Percentiles rank a stretch among this genome's conserved stretches.
phyloP scores from a whole-genome alignment of 2,329 filamentous ascomycete species.

The Sporothrix variecibatus region DNA sequence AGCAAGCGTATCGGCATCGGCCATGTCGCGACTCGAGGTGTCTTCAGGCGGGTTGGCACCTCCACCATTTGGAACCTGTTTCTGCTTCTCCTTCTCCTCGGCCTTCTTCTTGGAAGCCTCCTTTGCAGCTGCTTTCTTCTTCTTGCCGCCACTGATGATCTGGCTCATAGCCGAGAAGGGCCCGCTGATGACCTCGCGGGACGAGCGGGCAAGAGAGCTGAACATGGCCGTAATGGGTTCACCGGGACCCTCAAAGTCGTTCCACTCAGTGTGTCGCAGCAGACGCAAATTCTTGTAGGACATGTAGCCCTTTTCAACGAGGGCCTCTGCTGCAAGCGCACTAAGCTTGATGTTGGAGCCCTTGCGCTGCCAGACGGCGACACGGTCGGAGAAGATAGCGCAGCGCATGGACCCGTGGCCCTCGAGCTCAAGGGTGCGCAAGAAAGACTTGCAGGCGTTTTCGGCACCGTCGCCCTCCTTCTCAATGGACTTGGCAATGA shows the following conservation, averaged over 20 bases:
- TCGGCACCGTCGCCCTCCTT: slow-evolving; percentile 66
- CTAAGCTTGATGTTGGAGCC: slow-evolving; percentile 61
- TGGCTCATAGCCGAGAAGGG: slow-evolving; percentile 60
- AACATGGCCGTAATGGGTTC: slow-evolving; percentile 70
- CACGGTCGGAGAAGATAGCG: slow-evolving; percentile 62
- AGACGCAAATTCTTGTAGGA: slow-evolving; percentile 65
- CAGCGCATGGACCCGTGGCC: slow-evolving; percentile 63
- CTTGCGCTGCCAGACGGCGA: slow-evolving; percentile 68
- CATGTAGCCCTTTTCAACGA: slow-evolving; percentile 62
- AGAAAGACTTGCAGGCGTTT: slow-evolving; percentile 69
- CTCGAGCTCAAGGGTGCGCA: slow-evolving; percentile 57
- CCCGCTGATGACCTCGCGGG: slow-evolving; percentile 62
- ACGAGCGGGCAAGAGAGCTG: slow-evolving; percentile 60
- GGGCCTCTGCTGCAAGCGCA: slow-evolving; percentile 64
- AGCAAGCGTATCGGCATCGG: slow-evolving; percentile 23
- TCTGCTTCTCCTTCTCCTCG: background rate
- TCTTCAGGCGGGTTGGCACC: slow-evolving; percentile 23
- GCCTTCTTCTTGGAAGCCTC: slow-evolving; percentile 34
- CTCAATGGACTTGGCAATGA: slow-evolving; percentile 63
- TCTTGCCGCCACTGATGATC: slow-evolving; percentile 30
- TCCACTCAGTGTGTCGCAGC: slow-evolving; percentile 70
- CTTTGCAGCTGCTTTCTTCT: slow-evolving; percentile 55
- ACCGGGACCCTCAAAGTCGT: slow-evolving; percentile 74
- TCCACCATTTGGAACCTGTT: background rate
- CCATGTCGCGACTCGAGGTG: slow-evolving; percentile 27